Conservation (phyloP, 306 rosid species). For the Vigna radiata region DNA sequence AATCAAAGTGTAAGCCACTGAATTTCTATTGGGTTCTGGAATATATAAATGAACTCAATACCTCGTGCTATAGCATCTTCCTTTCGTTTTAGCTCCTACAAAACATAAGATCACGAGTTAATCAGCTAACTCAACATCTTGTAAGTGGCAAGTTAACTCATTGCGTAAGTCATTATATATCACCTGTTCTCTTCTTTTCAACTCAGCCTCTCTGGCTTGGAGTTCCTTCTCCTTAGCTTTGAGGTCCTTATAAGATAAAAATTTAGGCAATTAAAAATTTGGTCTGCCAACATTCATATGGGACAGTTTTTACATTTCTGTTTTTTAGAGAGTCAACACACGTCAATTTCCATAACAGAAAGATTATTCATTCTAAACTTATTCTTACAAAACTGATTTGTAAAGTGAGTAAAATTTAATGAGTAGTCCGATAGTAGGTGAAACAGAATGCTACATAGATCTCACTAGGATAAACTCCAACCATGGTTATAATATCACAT, state of each 20-base stretch:
- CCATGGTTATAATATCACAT: too few species aligned
- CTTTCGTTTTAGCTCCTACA: constrained; percentile 80
- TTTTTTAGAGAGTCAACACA: neutral
- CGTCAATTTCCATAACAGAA: too few species aligned
- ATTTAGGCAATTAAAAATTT: constrained; percentile 11
- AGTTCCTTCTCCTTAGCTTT: constrained; percentile 82
- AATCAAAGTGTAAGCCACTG: constrained; percentile 31
- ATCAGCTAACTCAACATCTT: neutral
- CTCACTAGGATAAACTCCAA: too few species aligned
- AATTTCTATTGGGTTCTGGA: constrained; percentile 6
- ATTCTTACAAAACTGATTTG: too few species aligned
- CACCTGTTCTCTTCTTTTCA: constrained; percentile 90
- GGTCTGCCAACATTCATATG: neutral
- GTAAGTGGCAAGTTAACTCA: constrained; percentile 19
- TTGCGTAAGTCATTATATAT: constrained; percentile 6
- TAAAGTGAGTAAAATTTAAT: too few species aligned
- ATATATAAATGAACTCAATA: constrained; percentile 48
- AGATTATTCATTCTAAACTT: too few species aligned
- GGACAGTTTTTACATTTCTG: constrained; percentile 27
- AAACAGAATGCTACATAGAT: too few species aligned
- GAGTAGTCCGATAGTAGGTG: too few species aligned
- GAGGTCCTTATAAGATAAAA: constrained; percentile 57
- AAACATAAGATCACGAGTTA: constrained; percentile 42
- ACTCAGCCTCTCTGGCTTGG: constrained; percentile 87
- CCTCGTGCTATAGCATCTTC: constrained; percentile 84